These are phyloP conservation scores for Amylocystis lapponica DNA, from an alignment of 768 basidiomycete species.

Conservation along the genomic window DNA sequence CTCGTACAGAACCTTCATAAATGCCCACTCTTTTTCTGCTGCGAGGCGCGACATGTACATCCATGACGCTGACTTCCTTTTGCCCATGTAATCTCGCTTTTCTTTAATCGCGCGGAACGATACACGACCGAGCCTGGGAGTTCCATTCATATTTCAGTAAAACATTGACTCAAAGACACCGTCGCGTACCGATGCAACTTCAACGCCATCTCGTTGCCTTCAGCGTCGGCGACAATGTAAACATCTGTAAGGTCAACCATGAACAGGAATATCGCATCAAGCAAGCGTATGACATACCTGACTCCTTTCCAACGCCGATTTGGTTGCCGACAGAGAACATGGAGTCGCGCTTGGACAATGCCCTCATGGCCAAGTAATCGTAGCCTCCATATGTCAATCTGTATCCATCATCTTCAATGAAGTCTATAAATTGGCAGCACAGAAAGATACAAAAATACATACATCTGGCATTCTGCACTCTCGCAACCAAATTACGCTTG, in stretches of 20 bases:
- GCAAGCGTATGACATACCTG: constrained; percentile 46
- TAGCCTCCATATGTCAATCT: constrained; percentile 98
- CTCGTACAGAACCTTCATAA: constrained; percentile 95
- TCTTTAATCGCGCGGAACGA: constrained; percentile 96
- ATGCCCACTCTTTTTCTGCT: constrained; percentile 97
- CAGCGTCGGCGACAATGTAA: constrained; percentile 81
- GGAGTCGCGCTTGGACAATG: constrained; percentile 84
- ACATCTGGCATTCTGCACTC: constrained; percentile 93
- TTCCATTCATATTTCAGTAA: neutral
- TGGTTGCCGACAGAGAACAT: constrained; percentile 93
- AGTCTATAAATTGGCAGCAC: neutral
- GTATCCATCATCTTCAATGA: constrained; percentile 83
- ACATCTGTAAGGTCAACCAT: constrained; percentile 54
- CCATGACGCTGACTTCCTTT: constrained; percentile 95
- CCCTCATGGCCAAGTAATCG: constrained; percentile 91
- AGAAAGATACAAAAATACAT: constrained; percentile 14
- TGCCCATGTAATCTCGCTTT: constrained; percentile 94
- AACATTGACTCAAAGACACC: neutral
- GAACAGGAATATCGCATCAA: neutral
- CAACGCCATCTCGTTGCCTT: constrained; percentile 82
- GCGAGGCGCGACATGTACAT: constrained; percentile 98
- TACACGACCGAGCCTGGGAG: constrained; percentile 81
- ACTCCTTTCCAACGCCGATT: constrained; percentile 98
- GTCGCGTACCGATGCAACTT: constrained; percentile 82
- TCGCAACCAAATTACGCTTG: constrained; percentile 85